These are phyloP conservation scores for Exophiala mesophila DNA, from an alignment of 2,329 filamentous ascomycete genomes.

Conservation along the genomic window DNA sequence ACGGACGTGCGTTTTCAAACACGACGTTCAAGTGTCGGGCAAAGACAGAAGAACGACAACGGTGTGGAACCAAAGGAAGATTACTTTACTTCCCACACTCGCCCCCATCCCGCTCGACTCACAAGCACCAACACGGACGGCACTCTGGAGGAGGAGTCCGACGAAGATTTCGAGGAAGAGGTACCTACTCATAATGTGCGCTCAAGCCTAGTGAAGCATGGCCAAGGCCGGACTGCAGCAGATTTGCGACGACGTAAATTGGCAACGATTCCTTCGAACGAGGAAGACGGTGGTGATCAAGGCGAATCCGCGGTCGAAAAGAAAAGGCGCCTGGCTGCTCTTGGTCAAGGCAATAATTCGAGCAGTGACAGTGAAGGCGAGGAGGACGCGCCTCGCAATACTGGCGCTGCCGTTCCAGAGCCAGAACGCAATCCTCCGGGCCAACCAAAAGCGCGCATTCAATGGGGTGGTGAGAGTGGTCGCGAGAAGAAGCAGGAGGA, in stretches of 20 bases:
- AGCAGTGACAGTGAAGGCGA: constrained; percentile 29
- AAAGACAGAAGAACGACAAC: constrained; percentile 1
- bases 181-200: constrained; percentile 36
- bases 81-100: constrained; percentile 15
- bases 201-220: constrained; percentile 35
- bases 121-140: constrained; percentile 4
- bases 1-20: constrained; percentile 1
- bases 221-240: constrained; percentile 31
- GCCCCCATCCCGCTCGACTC: constrained; percentile 8
- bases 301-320: constrained; percentile 43
- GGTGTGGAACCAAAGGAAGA: constrained; percentile 7
- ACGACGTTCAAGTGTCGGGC: constrained; percentile 2
- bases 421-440: constrained; percentile 20
- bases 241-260: constrained; percentile 37
- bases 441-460: constrained; percentile 31
- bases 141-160: constrained; percentile 16
- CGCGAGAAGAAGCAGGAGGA: constrained; percentile 22
- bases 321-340: constrained; percentile 43
- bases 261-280: constrained; percentile 25
- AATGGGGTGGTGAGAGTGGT: constrained; percentile 40
- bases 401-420: constrained; percentile 21
- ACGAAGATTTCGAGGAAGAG: constrained; percentile 12
- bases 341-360: constrained; percentile 32
- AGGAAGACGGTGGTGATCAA: constrained; percentile 30
- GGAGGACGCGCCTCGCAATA: constrained; percentile 18